Evolutionary conservation across 2,329 filamentous ascomycete genomes (phyloP).

Genomic region (Anisogramma anomala): DNA sequence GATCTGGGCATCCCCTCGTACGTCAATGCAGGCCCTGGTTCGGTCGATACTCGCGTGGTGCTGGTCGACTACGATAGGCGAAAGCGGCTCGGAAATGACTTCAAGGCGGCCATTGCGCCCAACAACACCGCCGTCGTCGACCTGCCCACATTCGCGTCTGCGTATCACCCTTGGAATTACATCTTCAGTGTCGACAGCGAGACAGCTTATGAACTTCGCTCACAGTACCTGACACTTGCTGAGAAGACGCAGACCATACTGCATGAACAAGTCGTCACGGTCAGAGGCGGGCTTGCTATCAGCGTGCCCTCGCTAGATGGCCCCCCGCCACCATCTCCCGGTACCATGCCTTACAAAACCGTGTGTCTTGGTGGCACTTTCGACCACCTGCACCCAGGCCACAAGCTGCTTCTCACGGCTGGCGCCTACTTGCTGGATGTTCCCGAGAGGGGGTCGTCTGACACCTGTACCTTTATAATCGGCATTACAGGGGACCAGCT

Average conservation of each 20-base stretch:
- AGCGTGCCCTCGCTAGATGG: constrained; percentile 19
- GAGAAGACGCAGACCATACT: constrained; percentile 36
- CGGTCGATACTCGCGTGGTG: constrained; percentile 65
- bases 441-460: constrained; percentile 25
- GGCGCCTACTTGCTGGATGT: constrained; percentile 59
- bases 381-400: constrained; percentile 87
- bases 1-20: constrained; percentile 48
- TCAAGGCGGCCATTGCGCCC: constrained; percentile 26
- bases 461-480: constrained; percentile 54
- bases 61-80: constrained; percentile 51
- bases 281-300: constrained; percentile 42
- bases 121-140: constrained; percentile 38
- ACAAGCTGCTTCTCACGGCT: constrained; percentile 92
- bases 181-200: constrained; percentile 59
- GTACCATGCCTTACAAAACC: constrained; percentile 36
- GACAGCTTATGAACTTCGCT: constrained; percentile 46
- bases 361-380: constrained; percentile 89
- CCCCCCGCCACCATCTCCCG: constrained; percentile 15
- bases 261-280: constrained; percentile 38
- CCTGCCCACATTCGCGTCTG: constrained; percentile 39
- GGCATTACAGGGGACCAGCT: constrained; percentile 84
- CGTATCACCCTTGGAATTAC: constrained; percentile 47
- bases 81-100: constrained; percentile 23
- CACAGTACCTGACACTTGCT: constrained; percentile 34
- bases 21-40: constrained; percentile 46